Evolutionary conservation across 139 green algal genomes (phyloP).

Genomic region (Trebouxia sp.): DNA sequence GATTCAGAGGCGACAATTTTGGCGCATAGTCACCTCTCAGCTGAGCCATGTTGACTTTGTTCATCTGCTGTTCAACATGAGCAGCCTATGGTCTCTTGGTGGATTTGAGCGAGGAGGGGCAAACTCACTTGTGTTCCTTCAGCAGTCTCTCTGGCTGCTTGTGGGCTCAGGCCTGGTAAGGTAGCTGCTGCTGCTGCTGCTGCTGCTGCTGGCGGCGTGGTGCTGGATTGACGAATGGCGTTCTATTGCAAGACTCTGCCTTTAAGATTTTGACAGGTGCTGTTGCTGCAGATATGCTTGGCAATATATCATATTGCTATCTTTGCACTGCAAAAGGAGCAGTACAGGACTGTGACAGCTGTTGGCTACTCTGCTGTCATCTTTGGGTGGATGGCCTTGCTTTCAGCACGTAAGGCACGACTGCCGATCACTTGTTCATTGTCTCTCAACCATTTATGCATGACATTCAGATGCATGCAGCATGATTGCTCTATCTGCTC

Average conservation of each 20-base stretch:
- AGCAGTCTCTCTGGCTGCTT: conserved; percentile 19
- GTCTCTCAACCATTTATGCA: background rate
- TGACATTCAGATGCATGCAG: too few species aligned
- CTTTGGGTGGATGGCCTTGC: conserved; percentile 79
- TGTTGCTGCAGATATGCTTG: conserved; percentile 34
- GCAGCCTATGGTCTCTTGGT: conserved; percentile 64
- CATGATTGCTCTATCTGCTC: too few species aligned
- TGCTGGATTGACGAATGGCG: too few species aligned
- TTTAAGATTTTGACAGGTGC: background rate
- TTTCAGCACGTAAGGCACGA: conserved; percentile 40
- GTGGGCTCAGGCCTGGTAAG: background rate
- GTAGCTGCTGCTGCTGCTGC: background rate
- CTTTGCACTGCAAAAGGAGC: conserved; percentile 31
- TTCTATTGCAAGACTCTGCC: background rate
- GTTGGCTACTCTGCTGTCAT: conserved; percentile 77
- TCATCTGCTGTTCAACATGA: conserved; percentile 74
- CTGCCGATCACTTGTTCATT: too few species aligned
- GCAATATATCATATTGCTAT: conserved; percentile 57
- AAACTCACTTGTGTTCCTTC: background rate
- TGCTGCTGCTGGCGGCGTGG: too few species aligned
- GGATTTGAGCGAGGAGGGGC: conserved; percentile 37
- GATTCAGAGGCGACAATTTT: conserved; percentile 55
- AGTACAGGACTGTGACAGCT: conserved; percentile 43
- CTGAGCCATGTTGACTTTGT: conserved; percentile 66
- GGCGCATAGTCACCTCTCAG: conserved; percentile 57